A percentile compares a stretch with the other conserved stretches of the same genome.
phyloP scores from a whole-genome alignment of 352 stramenopile genomes.

The Phytopythium ostracodes region DNA sequence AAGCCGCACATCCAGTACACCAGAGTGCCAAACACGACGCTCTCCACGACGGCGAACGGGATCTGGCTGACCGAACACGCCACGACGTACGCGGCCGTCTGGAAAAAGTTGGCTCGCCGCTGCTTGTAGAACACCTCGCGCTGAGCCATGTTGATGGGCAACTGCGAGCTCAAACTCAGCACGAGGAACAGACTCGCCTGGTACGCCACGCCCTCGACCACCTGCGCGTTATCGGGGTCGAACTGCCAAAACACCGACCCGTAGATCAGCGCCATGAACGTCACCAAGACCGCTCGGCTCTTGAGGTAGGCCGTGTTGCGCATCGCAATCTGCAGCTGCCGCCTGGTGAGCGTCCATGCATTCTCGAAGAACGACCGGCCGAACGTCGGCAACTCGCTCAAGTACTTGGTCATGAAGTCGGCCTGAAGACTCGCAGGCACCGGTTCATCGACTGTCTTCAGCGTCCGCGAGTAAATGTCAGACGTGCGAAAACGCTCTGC shows the following conservation, averaged over 20 bases:
- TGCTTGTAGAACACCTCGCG: slow-evolving; percentile 72
- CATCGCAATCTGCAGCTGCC: slow-evolving; percentile 47
- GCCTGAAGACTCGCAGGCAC: slow-evolving; percentile 84
- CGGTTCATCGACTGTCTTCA: slow-evolving; percentile 71
- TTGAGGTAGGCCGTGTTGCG: slow-evolving; percentile 27
- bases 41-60: slow-evolving; percentile 39
- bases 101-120: slow-evolving; percentile 62
- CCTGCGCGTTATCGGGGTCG: slow-evolving; percentile 15
- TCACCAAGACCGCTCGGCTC: slow-evolving; percentile 22
- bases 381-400: slow-evolving; percentile 9
- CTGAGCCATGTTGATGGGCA: slow-evolving; percentile 60
- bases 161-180: slow-evolving; percentile 50
- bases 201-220: slow-evolving; percentile 60
- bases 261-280: slow-evolving; percentile 27
- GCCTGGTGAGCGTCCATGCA: slow-evolving; percentile 10
- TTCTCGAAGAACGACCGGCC: slow-evolving; percentile 10
- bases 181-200: slow-evolving; percentile 59
- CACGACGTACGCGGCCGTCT: slow-evolving; percentile 53
- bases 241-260: slow-evolving; percentile 20
- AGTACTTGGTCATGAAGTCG: slow-evolving; percentile 27
- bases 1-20: slow-evolving; percentile 27
- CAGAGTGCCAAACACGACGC: slow-evolving; percentile 61
- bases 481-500: slow-evolving; percentile 9
- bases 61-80: slow-evolving; percentile 20
- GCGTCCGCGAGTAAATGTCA: background rate